Evolutionary conservation across 83 land plant genomes (phyloP).

Genomic region (Thuja plicata): DNA sequence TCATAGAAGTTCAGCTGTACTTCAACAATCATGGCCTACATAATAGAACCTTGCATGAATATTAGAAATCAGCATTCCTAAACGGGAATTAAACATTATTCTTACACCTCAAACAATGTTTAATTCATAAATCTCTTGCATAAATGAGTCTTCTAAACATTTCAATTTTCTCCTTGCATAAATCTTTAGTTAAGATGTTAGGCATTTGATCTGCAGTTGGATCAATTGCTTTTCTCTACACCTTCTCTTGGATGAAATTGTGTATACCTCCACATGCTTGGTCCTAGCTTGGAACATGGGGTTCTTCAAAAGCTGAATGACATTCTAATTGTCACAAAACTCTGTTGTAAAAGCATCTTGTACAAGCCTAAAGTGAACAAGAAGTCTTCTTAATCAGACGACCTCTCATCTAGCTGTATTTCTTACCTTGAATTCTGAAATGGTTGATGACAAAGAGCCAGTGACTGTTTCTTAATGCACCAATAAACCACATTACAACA

Average conservation of each 20-base stretch:
- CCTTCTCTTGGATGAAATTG: background rate
- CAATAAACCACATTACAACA: conserved; percentile 21
- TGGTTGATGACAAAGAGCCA: background rate
- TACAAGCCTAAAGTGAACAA: background rate
- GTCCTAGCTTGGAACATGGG: background rate
- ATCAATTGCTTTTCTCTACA: background rate
- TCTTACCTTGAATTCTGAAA: conserved; percentile 11
- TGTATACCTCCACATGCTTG: background rate
- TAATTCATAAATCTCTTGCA: background rate
- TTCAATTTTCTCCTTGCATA: background rate
- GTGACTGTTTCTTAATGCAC: conserved; percentile 14
- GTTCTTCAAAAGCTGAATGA: background rate
- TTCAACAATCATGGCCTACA: too few species aligned
- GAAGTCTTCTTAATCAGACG: background rate
- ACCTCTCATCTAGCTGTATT: background rate
- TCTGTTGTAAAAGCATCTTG: background rate
- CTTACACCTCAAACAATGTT: background rate
- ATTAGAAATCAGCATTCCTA: too few species aligned
- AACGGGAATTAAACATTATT: background rate
- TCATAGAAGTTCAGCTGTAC: too few species aligned
- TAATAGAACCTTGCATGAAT: too few species aligned
- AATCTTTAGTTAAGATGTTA: background rate
- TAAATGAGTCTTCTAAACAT: background rate
- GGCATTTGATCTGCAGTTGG: background rate
- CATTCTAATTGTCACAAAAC: background rate